A percentile compares a stretch with the other conserved stretches of the same genome.
Conservation (phyloP, 2,329 filamentous ascomycete species). For the Aspergillaceae sp. region DNA sequence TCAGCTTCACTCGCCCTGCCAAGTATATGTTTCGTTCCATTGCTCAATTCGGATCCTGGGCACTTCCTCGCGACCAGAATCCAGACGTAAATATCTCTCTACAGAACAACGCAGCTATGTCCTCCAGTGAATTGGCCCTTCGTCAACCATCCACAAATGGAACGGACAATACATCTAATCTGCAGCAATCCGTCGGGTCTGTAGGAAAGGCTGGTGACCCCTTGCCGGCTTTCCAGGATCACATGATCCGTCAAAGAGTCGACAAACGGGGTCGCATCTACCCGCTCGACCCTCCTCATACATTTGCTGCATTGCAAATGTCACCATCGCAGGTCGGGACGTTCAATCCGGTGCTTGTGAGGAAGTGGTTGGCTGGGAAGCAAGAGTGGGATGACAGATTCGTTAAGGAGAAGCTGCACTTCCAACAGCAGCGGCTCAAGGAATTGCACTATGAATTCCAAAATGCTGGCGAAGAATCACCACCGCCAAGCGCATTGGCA, state of each 20-base stretch:
- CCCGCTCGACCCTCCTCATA: constrained; percentile 54
- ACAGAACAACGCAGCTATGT: constrained; percentile 70
- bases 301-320: constrained; percentile 60
- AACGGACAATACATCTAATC: constrained; percentile 1
- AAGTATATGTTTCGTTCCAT: constrained; percentile 93
- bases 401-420: constrained; percentile 56
- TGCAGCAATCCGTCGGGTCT: constrained; percentile 23
- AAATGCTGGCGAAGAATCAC: constrained; percentile 63
- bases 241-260: constrained; percentile 89
- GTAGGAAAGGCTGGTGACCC: constrained; percentile 83
- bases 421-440: constrained; percentile 64
- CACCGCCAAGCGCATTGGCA: constrained; percentile 76
- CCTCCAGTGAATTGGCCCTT: constrained; percentile 39
- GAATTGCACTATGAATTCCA: constrained; percentile 66
- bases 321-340: constrained; percentile 60
- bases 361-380: constrained; percentile 74
- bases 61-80: constrained; percentile 71
- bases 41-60: constrained; percentile 90
- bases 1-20: constrained; percentile 93
- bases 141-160: neutral
- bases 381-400: constrained; percentile 66
- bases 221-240: constrained; percentile 65
- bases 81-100: constrained; percentile 71
- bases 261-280: constrained; percentile 68
- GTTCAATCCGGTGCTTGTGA: constrained; percentile 69